Conservation (phyloP, 768 basidiomycete species). For the Pleurotus cornucopiae region DNA sequence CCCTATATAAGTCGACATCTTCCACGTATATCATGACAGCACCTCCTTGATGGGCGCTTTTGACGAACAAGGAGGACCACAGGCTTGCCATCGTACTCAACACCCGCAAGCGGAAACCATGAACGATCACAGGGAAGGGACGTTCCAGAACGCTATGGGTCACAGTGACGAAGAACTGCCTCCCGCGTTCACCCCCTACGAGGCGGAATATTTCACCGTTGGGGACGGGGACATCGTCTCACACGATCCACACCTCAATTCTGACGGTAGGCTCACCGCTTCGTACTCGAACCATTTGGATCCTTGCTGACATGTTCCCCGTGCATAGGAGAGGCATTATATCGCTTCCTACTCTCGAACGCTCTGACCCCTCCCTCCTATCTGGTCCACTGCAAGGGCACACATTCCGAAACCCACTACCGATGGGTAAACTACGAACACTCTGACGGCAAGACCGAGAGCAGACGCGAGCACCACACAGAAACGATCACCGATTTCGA, state of each 20-base stretch:
- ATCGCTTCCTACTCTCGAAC: constrained; percentile 66
- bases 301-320: no score
- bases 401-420: constrained; percentile 49
- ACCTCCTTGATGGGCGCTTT: no score
- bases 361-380: constrained; percentile 40
- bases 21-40: no score
- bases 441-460: constrained; percentile 28
- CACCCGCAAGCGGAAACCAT: no score
- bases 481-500: constrained; percentile 66
- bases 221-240: constrained; percentile 53
- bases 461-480: constrained; percentile 46
- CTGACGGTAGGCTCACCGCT: constrained; percentile 39
- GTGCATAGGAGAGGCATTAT: constrained; percentile 46
- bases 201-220: constrained; percentile 54
- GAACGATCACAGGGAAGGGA: no score
- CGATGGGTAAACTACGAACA: constrained; percentile 38
- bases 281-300: background rate
- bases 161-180: constrained; percentile 42
- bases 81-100: no score
- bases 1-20: no score
- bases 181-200: constrained; percentile 58
- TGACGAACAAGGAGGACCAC: no score
- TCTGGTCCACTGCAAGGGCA: constrained; percentile 46
- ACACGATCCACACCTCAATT: constrained; percentile 66
- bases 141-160: no score